Base-by-base conservation (phyloP, 1,139 yeast genomes). In the Yamadazyma sp. region DNA sequence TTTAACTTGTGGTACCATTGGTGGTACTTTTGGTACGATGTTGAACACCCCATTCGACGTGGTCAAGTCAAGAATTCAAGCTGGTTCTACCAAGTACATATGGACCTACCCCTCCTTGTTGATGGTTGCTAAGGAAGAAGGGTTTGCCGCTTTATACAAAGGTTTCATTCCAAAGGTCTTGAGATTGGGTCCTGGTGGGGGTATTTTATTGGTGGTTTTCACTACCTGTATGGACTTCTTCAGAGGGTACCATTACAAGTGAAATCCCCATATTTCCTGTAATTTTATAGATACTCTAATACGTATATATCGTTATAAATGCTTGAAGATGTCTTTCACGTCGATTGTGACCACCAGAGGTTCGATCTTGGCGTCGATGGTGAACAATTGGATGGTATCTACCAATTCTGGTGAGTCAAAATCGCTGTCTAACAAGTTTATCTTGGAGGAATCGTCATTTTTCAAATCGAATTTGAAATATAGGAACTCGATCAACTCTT, bases 181-280 rank as follows among this genome's bases (percentile, higher is more conserved):
- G 62, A 84, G 98, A 77, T 77, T 94, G 54, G 98, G 98, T 41
- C 98, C 98, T 45, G 98, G 98, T 58, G 99, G 98, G 62, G 98
- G 98, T 72, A 91, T 94, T 53, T 73, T 94, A 59, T 76, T 92
- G 62, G 98, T 94, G 39, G 98, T 94, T 15, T 92, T 89, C 73
- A 88, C 97, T 37, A 76, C 91, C 27, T 82, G 92, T 54, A 89
- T 91, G 95, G 96, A 91, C 62, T 87, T 89, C 73, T 92, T 92
- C 73, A 79, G 95, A 68, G 70, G 77, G 12, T 48, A 75, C 44
- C 85, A 83, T 48, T 64, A 65, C 39, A 53, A 56, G 43, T 41
- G 48, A 34, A 5, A n/a, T n/a, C n/a, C 14, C 14, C n/a, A 30
- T 18, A 16, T 11, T 17, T 8, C 18, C 12, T n/a, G 12, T 4